These are phyloP conservation scores for Scutellaria galericulata DNA, from an alignment of 257 asterid genomes.

Conservation along the genomic window DNA sequence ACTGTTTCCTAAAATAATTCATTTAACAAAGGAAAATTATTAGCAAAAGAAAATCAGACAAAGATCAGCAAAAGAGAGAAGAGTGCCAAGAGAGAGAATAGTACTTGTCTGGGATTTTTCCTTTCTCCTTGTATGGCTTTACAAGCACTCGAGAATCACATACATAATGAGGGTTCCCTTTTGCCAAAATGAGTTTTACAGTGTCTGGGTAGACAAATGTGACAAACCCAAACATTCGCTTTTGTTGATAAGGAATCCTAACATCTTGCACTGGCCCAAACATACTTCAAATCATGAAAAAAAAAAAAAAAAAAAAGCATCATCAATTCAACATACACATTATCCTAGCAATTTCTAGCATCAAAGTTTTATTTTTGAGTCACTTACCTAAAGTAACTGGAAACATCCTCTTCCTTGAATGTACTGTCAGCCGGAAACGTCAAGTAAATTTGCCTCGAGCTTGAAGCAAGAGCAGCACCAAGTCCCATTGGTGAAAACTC, in stretches of 20 bases:
- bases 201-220: slow-evolving; percentile 84
- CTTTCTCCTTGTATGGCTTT: slow-evolving; percentile 93
- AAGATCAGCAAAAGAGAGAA: neutral
- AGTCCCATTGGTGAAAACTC: slow-evolving; percentile 57
- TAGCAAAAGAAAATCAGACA: slow-evolving; percentile 1
- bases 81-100: neutral
- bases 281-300: slow-evolving; percentile 45
- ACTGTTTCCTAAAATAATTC: slow-evolving; percentile 58
- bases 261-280: slow-evolving; percentile 96
- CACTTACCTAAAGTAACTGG: slow-evolving; percentile 72
- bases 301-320: slow-evolving; percentile 27
- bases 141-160: slow-evolving; percentile 96
- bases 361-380: neutral
- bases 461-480: slow-evolving; percentile 51
- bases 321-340: slow-evolving; percentile 19
- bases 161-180: slow-evolving; percentile 88
- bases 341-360: slow-evolving; percentile 21
- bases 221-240: slow-evolving; percentile 95
- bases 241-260: slow-evolving; percentile 89
- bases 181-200: slow-evolving; percentile 78
- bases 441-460: slow-evolving; percentile 80
- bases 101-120: slow-evolving; percentile 77
- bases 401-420: slow-evolving; percentile 88
- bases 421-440: slow-evolving; percentile 92
- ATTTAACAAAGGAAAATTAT: slow-evolving; percentile 20